Percentiles rank a stretch among this genome's conserved stretches.
phyloP scores from a whole-genome alignment of 306 rosid genomes.

The Hippophae rhamnoides region DNA sequence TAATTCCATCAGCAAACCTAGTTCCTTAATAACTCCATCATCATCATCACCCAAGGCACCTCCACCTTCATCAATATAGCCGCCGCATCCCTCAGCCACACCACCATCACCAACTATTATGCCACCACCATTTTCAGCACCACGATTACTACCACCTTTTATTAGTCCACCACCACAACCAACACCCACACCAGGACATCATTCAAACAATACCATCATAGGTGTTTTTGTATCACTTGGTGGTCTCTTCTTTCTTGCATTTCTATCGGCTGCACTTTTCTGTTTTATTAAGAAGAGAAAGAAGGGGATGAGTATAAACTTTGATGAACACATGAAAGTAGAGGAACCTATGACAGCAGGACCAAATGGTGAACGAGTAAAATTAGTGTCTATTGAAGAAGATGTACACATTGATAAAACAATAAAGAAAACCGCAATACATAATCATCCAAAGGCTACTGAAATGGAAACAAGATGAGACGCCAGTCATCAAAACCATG shows the following conservation, averaged over 20 bases:
- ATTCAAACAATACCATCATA: slow-evolving; percentile 41
- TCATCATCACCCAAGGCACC: too few species aligned
- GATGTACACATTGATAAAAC: slow-evolving; percentile 41
- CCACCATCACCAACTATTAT: slow-evolving; percentile 11
- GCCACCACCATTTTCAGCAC: slow-evolving; percentile 7
- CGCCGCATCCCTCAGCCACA: slow-evolving; percentile 20
- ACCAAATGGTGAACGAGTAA: slow-evolving; percentile 36
- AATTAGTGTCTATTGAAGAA: slow-evolving; percentile 42
- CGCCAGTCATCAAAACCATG: not conserved
- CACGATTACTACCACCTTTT: not conserved
- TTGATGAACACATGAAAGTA: slow-evolving; percentile 44
- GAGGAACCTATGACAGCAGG: slow-evolving; percentile 37
- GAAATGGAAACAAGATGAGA: slow-evolving; percentile 16
- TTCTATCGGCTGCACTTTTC: slow-evolving; percentile 46
- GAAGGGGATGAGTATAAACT: slow-evolving; percentile 32
- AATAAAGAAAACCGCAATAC: slow-evolving; percentile 26
- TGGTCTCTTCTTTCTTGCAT: slow-evolving; percentile 39
- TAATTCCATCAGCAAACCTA: not conserved
- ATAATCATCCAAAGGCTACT: slow-evolving; percentile 14
- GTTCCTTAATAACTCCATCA: too few species aligned
- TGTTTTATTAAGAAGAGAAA: slow-evolving; percentile 47
- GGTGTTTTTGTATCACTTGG: slow-evolving; percentile 47
- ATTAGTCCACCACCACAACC: slow-evolving; percentile 27
- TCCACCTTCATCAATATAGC: not conserved
- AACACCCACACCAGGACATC: slow-evolving; percentile 39